Evolutionary conservation across 495 filamentous ascomycete species (phyloP).

Genomic region (Massariosphaeria phaeospora): DNA sequence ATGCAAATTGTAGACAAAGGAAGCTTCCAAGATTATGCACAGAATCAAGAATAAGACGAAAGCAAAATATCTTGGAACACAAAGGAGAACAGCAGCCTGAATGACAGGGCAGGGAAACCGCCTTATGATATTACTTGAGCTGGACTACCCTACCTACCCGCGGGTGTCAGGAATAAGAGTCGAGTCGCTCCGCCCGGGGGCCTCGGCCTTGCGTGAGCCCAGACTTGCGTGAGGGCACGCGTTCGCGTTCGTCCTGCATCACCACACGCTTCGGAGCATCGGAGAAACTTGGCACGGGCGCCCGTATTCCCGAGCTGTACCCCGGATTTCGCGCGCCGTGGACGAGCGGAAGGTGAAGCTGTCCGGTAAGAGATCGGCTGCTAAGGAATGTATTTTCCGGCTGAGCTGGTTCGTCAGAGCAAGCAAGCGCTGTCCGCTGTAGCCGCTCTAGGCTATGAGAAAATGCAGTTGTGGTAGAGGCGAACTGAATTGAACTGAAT

Average conservation of each 20-base stretch:
- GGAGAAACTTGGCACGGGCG: slow-evolving; percentile 1
- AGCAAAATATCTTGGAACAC: neutral
- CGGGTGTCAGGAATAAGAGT: slow-evolving; percentile 20
- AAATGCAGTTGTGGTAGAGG: too few relatives aligned
- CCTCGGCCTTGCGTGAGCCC: slow-evolving; percentile 29
- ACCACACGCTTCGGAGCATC: neutral
- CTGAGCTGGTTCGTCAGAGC: neutral
- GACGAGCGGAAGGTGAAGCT: slow-evolving; percentile 22
- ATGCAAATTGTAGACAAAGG: slow-evolving; percentile 9
- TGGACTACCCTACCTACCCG: slow-evolving; percentile 15
- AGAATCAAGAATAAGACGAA: neutral
- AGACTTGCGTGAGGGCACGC: slow-evolving; percentile 19
- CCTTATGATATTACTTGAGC: slow-evolving; percentile 14
- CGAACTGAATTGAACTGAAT: too few relatives aligned
- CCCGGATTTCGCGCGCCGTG: slow-evolving; percentile 25
- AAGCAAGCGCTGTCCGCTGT: too few relatives aligned
- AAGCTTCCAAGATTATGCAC: neutral
- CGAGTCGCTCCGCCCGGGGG: slow-evolving; percentile 8
- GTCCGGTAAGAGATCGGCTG: slow-evolving; percentile 25
- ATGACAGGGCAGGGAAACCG: neutral
- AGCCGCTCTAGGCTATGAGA: too few relatives aligned
- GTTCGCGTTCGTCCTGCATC: slow-evolving; percentile 3
- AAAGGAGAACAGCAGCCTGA: neutral
- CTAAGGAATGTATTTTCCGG: slow-evolving; percentile 24
- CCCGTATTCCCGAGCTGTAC: slow-evolving; percentile 8